Evolutionary conservation across 345 rosid species (phyloP).

Genomic region (Luvunga scandens): DNA sequence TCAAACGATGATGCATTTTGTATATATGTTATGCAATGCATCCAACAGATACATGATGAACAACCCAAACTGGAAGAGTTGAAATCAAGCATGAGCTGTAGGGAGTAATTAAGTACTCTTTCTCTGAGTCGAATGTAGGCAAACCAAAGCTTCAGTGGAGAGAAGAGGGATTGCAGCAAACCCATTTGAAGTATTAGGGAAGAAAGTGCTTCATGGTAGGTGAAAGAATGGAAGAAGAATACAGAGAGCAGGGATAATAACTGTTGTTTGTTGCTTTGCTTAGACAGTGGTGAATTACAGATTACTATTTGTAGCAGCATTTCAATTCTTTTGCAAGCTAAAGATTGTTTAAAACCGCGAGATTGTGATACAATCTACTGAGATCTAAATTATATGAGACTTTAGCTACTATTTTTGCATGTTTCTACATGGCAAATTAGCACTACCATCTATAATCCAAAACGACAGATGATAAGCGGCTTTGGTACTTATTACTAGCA

Average conservation of each 20-base stretch:
- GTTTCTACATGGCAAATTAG: too few species aligned
- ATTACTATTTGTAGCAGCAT: slow-evolving; percentile 10
- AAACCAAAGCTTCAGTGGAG: slow-evolving; percentile 39
- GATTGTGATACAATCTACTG: too few species aligned
- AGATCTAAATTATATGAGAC: too few species aligned
- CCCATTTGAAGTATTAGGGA: slow-evolving; percentile 26
- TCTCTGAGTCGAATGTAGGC: slow-evolving; percentile 26
- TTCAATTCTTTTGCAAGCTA: slow-evolving; percentile 8
- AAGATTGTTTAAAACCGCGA: slow-evolving; percentile 10
- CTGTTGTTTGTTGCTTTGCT: too few species aligned
- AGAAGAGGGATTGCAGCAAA: slow-evolving; percentile 35
- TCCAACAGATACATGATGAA: too few species aligned
- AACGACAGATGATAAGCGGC: too few species aligned
- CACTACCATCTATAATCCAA: too few species aligned
- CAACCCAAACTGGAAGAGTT: too few species aligned
- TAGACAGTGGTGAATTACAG: slow-evolving; percentile 7
- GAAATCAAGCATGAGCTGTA: too few species aligned
- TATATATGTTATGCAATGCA: too few species aligned
- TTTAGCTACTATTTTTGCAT: too few species aligned
- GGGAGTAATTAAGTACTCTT: slow-evolving; percentile 15
- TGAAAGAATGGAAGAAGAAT: slow-evolving; percentile 18
- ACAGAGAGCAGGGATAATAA: neutral
- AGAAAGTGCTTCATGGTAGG: slow-evolving; percentile 16
- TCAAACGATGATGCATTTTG: neutral
- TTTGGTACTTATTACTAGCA: too few species aligned